Conservation (phyloP, 352 stramenopile genomes). For the Phytophthora citrophthora region DNA sequence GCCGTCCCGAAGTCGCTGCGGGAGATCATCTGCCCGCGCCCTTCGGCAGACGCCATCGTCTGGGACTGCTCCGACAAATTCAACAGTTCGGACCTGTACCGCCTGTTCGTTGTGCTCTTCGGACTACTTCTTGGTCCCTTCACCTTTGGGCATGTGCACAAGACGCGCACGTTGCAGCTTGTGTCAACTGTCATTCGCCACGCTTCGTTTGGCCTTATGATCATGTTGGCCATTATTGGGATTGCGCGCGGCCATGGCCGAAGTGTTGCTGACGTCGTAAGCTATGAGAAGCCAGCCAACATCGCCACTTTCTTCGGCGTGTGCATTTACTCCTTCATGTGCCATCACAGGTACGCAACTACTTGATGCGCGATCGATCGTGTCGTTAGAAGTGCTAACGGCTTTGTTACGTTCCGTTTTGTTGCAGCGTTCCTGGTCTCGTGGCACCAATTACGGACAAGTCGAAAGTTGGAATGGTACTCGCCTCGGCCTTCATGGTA, state of each 20-base stretch:
- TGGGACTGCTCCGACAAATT: constrained; percentile 78
- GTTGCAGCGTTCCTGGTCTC: constrained; percentile 74
- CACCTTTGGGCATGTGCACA: constrained; percentile 82
- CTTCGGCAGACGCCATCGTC: constrained; percentile 43
- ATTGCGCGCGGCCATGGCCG: constrained; percentile 74
- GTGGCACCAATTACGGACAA: constrained; percentile 87
- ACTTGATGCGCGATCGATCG: neutral
- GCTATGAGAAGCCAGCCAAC: constrained; percentile 74
- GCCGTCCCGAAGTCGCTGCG: constrained; percentile 89
- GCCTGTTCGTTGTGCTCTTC: constrained; percentile 81
- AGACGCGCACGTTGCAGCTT: constrained; percentile 82
- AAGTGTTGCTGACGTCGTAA: constrained; percentile 65
- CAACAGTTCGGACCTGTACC: constrained; percentile 85
- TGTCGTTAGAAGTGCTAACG: constrained; percentile 1
- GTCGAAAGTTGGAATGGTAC: constrained; percentile 65
- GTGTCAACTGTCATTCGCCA: constrained; percentile 86
- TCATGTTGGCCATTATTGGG: constrained; percentile 71
- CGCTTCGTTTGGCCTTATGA: constrained; percentile 86
- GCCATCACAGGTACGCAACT: constrained; percentile 76
- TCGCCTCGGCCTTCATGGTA: constrained; percentile 76
- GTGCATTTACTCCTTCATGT: constrained; percentile 93
- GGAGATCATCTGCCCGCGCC: constrained; percentile 83
- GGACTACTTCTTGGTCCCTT: constrained; percentile 79
- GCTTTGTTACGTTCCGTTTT: neutral
- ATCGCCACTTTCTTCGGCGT: constrained; percentile 87